Evolutionary conservation across 768 basidiomycete species (phyloP).

Genomic region (Tulasnella sp.): DNA sequence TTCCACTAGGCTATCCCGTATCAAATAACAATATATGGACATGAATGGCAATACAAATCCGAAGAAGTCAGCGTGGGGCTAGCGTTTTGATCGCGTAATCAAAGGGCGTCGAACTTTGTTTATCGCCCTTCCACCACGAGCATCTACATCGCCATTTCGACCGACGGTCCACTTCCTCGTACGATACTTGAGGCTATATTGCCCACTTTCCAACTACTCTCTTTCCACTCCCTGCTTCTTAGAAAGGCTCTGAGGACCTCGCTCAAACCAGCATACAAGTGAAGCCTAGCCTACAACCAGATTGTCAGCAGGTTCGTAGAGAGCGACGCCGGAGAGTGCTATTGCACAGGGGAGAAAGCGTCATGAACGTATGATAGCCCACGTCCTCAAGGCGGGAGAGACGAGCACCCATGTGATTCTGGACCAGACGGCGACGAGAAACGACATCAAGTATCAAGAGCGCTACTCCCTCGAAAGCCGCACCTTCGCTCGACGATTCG

Average conservation of each 20-base stretch:
- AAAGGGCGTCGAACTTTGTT: background rate
- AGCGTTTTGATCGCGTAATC: background rate
- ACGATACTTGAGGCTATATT: background rate
- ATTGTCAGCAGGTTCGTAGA: background rate
- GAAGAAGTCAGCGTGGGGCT: background rate
- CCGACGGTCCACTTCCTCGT: background rate
- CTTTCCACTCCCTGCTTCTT: background rate
- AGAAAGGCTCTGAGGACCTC: background rate
- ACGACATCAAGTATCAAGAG: background rate
- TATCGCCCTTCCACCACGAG: background rate
- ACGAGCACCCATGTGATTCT: background rate
- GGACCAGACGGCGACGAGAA: background rate
- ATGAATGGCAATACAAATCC: background rate
- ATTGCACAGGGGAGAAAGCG: background rate
- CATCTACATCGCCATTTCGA: background rate
- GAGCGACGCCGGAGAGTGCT: background rate
- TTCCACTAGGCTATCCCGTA: background rate
- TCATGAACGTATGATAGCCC: background rate
- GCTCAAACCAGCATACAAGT: background rate
- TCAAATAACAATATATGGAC: background rate
- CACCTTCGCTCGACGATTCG: background rate
- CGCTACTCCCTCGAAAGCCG: background rate
- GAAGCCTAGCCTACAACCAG: background rate
- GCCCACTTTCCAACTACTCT: background rate
- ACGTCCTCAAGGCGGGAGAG: background rate